Evolutionary conservation across 169 alveolate species (phyloP), one percentile per base, ranked within the genome.

Genomic region (Plasmodium billcollinsi): DNA sequence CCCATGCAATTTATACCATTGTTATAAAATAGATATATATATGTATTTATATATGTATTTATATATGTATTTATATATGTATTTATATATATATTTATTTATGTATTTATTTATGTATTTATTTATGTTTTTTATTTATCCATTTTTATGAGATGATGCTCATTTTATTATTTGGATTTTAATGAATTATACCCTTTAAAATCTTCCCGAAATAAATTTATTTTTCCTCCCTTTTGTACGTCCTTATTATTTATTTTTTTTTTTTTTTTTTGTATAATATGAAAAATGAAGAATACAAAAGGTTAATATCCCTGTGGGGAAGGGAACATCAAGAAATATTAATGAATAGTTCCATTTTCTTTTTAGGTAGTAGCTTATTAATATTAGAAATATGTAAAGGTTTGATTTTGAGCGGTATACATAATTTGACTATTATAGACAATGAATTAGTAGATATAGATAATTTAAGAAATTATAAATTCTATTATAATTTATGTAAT

Each of bases 301-400:
- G 89, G 3, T 71, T 65, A 52, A 78, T 78, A 24, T 78, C 89
- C 11, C 18, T 78, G 9, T 78, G 89, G 89, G 89, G 89, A 29
- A n/a, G 29, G 14, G 69, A 43, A 18, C 89, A 78, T 45, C 89
- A 78, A 47, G 78, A 63, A 58, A 78, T 78, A 43, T 70, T 78
- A 58, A 78, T 65, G 89, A 24, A 7, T n/a, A 78, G 71, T 43
- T 50, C 21, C 4, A 29, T 78, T 18, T 63, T 67, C 54, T 33
- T 78, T 6, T 59, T 78, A 20, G 89, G 89, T 6, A 78, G 89
- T 7, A 39, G 49, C 15, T 45, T 78, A 33, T 21, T 65, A n/a
- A 45, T 29, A n/a, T 49, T 66, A 43, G 89, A 78, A 59, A 59
- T 78, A 18, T 65, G 71, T 15, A 78, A 59, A 12, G 89, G 89